Evolutionary conservation across 148 eudicot species (phyloP).

Genomic region (Diospyros lotus): DNA sequence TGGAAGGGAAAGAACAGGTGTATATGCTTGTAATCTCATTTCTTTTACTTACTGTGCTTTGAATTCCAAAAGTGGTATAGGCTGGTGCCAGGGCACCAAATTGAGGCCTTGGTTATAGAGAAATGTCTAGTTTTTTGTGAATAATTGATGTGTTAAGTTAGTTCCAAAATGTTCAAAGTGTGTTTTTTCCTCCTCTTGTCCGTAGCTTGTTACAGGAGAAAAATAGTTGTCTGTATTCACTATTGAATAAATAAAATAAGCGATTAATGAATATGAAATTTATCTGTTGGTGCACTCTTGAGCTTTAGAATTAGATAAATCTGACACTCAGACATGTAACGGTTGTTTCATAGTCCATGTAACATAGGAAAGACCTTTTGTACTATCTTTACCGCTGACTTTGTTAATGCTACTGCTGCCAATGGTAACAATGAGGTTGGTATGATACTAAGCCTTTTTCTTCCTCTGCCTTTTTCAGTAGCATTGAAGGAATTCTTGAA

Average conservation of each 20-base stretch:
- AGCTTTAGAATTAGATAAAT: no score
- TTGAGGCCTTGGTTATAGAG: background rate
- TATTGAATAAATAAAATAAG: no score
- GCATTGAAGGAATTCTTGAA: slow-evolving; percentile 14
- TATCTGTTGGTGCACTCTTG: no score
- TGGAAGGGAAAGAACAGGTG: slow-evolving; percentile 16
- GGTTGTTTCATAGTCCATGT: no score
- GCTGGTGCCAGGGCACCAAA: background rate
- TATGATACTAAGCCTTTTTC: background rate
- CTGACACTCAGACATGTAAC: no score
- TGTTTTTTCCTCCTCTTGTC: background rate
- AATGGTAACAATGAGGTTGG: no score
- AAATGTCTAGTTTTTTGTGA: slow-evolving; percentile 1
- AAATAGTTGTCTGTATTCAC: no score
- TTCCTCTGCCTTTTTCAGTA: slow-evolving; percentile 4
- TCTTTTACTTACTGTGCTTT: background rate
- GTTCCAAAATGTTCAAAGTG: background rate
- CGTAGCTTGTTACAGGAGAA: background rate
- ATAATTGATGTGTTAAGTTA: background rate
- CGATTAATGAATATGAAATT: no score
- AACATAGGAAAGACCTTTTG: no score
- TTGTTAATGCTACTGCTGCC: background rate
- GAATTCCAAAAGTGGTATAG: background rate
- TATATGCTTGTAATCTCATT: slow-evolving; percentile 3
- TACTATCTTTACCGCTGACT: background rate